Percentiles rank a stretch among this genome's conserved stretches.
These are phyloP conservation scores for Gillenia trifoliata DNA, from an alignment of 306 rosid species.

Conservation along the genomic window DNA sequence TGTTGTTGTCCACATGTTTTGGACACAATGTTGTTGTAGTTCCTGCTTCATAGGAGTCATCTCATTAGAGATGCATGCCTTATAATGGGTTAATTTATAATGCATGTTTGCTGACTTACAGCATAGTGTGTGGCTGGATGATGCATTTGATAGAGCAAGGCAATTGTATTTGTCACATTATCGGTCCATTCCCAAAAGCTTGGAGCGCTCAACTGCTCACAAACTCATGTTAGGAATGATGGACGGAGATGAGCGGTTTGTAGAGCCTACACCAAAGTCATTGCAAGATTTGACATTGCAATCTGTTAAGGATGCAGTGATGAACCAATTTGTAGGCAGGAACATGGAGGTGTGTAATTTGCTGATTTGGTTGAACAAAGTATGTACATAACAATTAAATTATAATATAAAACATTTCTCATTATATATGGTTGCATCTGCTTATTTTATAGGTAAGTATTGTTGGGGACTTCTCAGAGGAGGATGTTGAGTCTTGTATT, in stretches of 20 bases:
- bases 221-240: slow-evolving; percentile 98
- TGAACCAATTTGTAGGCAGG: slow-evolving; percentile 85
- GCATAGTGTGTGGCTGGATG: slow-evolving; percentile 99
- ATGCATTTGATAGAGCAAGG: slow-evolving; percentile 94
- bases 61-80: not conserved
- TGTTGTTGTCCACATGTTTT: not conserved
- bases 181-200: slow-evolving; percentile 95
- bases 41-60: not conserved
- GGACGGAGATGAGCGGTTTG: slow-evolving; percentile 92
- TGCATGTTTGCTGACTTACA: slow-evolving; percentile 39
- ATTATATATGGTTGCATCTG: not conserved
- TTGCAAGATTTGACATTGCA: slow-evolving; percentile 80
- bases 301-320: slow-evolving; percentile 84
- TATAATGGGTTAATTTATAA: not conserved
- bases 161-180: slow-evolving; percentile 90
- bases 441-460: slow-evolving; percentile 62
- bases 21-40: not conserved
- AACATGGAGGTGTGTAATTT: slow-evolving; percentile 83
- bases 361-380: not conserved
- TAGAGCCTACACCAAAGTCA: slow-evolving; percentile 89
- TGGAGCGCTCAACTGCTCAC: slow-evolving; percentile 99
- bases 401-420: slow-evolving; percentile 18
- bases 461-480: slow-evolving; percentile 89
- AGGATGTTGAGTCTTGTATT: slow-evolving; percentile 86
- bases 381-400: not conserved